These are phyloP conservation scores for Nannizziopsis barbatae DNA, from an alignment of 2,329 filamentous ascomycete species.

Conservation along the genomic window DNA sequence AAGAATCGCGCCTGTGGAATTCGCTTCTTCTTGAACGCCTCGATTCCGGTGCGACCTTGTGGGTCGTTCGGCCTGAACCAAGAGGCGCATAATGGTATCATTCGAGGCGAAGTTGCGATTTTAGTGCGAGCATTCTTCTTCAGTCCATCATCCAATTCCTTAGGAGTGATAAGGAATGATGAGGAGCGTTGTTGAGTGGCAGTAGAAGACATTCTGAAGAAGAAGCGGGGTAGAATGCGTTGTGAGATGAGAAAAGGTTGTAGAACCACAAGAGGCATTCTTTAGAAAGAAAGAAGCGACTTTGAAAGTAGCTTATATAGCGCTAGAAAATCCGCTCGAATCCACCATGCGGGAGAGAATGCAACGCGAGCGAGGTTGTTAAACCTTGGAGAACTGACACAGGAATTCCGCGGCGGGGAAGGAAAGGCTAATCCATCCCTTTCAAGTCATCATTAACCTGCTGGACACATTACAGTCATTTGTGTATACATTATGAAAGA, in stretches of 20 bases:
- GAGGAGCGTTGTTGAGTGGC: constrained; percentile 30
- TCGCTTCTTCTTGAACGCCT: constrained; percentile 68
- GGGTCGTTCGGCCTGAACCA: constrained; percentile 95
- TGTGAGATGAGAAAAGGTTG: constrained; percentile 19
- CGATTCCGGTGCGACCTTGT: constrained; percentile 59
- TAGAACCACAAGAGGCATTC: constrained; percentile 29
- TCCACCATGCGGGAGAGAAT: too few relatives aligned
- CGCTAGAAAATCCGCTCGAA: constrained; percentile 16
- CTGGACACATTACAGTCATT: too few relatives aligned
- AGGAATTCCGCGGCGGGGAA: too few relatives aligned
- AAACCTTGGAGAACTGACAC: too few relatives aligned
- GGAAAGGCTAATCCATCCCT: too few relatives aligned
- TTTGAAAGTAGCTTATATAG: constrained; percentile 16
- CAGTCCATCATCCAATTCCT: constrained; percentile 69
- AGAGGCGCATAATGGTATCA: constrained; percentile 79
- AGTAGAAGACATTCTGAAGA: constrained; percentile 7
- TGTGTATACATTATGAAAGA: too few relatives aligned
- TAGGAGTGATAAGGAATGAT: constrained; percentile 76
- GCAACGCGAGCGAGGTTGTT: too few relatives aligned
- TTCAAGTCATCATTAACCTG: too few relatives aligned
- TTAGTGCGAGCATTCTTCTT: constrained; percentile 69
- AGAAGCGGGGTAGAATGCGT: constrained; percentile 3
- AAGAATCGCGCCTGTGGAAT: constrained; percentile 92
- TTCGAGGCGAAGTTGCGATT: constrained; percentile 68
- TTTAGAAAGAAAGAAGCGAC: constrained; percentile 1